Evolutionary conservation across 176 grass and related monocot genomes (phyloP).

Genomic region (Olyra latifolia): DNA sequence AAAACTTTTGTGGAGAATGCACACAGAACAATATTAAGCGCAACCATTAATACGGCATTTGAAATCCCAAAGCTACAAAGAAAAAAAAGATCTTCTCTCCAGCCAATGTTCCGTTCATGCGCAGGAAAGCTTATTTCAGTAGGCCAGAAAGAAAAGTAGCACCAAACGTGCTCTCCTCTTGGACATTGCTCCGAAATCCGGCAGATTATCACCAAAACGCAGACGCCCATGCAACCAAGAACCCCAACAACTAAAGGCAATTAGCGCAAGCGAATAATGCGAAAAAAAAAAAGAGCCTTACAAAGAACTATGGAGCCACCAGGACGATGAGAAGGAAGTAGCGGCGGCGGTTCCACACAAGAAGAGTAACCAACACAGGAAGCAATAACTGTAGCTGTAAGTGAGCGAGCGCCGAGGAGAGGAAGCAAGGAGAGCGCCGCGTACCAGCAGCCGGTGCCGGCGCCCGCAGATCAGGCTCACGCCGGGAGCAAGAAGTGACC

Average conservation of each 20-base stretch:
- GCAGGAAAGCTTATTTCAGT: background rate
- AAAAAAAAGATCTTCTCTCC: background rate
- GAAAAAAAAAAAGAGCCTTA: background rate
- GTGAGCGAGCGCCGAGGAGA: background rate
- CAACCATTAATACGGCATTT: background rate
- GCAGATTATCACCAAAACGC: background rate
- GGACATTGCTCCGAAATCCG: conserved; percentile 3
- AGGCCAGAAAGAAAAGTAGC: background rate
- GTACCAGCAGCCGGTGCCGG: background rate
- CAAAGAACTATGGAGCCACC: background rate
- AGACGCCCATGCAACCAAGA: background rate
- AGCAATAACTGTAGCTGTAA: background rate
- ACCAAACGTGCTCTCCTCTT: background rate
- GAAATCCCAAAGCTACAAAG: background rate
- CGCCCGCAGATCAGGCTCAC: background rate
- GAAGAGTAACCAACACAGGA: background rate
- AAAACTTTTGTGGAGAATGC: background rate
- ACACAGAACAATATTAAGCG: background rate
- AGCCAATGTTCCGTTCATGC: background rate
- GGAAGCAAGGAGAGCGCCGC: background rate
- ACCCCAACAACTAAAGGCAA: background rate
- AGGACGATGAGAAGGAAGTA: too few species aligned
- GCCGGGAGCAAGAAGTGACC: background rate
- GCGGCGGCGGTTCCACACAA: background rate
- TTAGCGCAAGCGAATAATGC: background rate